phyloP scores from a whole-genome alignment of 768 basidiomycete genomes.

The Chlorophyllum brunneum region DNA sequence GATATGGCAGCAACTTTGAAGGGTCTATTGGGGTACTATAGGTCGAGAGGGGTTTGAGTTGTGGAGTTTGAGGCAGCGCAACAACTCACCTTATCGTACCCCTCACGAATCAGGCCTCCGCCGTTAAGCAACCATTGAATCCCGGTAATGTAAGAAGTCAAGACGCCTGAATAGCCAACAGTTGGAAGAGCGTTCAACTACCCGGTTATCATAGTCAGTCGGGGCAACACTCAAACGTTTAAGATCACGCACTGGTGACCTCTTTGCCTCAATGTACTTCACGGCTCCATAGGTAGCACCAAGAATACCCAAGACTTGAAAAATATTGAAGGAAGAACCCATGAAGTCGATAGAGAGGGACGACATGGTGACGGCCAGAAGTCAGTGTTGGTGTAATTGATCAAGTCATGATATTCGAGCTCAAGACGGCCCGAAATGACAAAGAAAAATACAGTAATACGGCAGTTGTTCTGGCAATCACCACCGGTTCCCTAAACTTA shows the following conservation, averaged over 20 bases:
- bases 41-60: neutral
- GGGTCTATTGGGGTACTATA: slow-evolving; percentile 8
- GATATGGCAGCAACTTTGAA: slow-evolving; percentile 18
- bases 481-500: too few relatives aligned
- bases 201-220: neutral
- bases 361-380: neutral
- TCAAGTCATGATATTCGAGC: too few relatives aligned
- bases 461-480: too few relatives aligned
- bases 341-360: neutral
- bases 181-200: slow-evolving; percentile 19
- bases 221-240: neutral
- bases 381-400: neutral
- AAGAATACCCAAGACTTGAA: neutral
- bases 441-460: neutral
- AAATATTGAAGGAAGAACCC: neutral
- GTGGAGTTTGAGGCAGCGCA: too few relatives aligned
- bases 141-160: slow-evolving; percentile 21
- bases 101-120: slow-evolving; percentile 9
- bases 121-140: slow-evolving; percentile 3
- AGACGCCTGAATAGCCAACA: slow-evolving; percentile 21
- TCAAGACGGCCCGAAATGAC: slow-evolving; percentile 3
- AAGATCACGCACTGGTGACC: slow-evolving; percentile 5
- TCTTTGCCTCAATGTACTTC: slow-evolving; percentile 10
- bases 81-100: slow-evolving; percentile 9
- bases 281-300: neutral